Percentiles rank a stretch among this genome's conserved stretches.
These are phyloP conservation scores for Rhizopus stolonifer DNA, from an alignment of 371 early-diverging fungal species.

Conservation along the genomic window DNA sequence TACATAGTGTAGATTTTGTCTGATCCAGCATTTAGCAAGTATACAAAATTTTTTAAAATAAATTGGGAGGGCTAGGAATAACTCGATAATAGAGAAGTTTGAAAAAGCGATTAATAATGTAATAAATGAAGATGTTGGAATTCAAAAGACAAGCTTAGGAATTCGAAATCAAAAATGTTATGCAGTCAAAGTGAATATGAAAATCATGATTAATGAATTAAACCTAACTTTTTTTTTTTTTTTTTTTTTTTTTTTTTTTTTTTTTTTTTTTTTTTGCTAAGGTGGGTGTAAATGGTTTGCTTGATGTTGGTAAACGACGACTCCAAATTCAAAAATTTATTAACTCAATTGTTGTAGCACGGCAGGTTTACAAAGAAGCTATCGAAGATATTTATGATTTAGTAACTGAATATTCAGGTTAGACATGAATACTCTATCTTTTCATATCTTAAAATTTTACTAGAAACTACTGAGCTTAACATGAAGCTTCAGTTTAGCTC, in stretches of 20 bases:
- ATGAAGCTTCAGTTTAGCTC: conserved; percentile 70
- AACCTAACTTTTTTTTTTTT: neutral
- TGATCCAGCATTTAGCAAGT: conserved; percentile 24
- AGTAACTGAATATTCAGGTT: conserved; percentile 59
- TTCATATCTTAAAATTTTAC: neutral
- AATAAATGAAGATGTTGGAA: conserved; percentile 67
- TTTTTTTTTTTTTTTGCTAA: conserved; percentile 14
- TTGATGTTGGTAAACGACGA: conserved; percentile 91
- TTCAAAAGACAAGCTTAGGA: conserved; percentile 72
- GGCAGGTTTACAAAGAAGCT: conserved; percentile 84
- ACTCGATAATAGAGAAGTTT: conserved; percentile 36
- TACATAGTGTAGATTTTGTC: conserved; percentile 23
- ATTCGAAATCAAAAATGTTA: conserved; percentile 85
- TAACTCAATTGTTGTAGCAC: too few relatives aligned
- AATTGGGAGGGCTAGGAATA: too few relatives aligned
- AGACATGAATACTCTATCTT: conserved; percentile 10
- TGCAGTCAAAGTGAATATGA: conserved; percentile 62
- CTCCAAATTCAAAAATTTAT: too few relatives aligned
- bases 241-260: neutral
- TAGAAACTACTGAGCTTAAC: conserved; percentile 46
- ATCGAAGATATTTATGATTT: conserved; percentile 82
- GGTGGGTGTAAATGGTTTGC: conserved; percentile 82
- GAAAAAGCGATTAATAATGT: conserved; percentile 44
- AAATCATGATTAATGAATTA: neutral
- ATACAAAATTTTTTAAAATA: too few relatives aligned